Evolutionary conservation across 805 yeast species (phyloP), one percentile per base, ranked within the genome.

Genomic region (Candida sakaeoensis): DNA sequence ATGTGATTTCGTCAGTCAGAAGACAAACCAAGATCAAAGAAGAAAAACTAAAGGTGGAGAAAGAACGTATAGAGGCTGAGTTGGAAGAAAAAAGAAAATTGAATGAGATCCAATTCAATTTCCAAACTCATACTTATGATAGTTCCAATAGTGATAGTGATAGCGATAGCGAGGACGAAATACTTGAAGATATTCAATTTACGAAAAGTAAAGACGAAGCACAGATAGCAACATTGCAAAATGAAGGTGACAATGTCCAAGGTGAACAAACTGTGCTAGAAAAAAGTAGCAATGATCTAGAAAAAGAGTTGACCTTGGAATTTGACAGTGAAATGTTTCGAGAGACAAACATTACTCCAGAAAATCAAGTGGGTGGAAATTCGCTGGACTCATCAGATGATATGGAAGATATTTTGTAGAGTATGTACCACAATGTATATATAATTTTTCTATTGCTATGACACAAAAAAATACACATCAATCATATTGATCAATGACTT

Each of bases 401-500:
- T 17, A 40, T 40, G 42, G 42, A 40, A 35, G 30, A 24, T 15
- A 21, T 36, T 27, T 4, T 35, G 15, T 23, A 32, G 8, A 19
- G 26, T 31, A 14, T 17, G 14, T 15, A 29, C 21, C 21, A 9
- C 21, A 15, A 29, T 9, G 33, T 29, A 14, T 14, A 29, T 10
- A 16, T 29, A 14, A 14, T 29, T 29, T 14, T 29, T 14, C 21
- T 17, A 14, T 15, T 17, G 18, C 21, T 29, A 32, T 23, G 21
- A 16, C 29, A 33, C 37, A 33, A 24, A 35, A 35, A 25, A 35
- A 25, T n/a, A 21, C 19, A 29, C 8, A 29, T 14, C 32, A 15
- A 5, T 15, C 32, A 12, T 14, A 15, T 26, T 26, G 23, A 15
- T 26, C 18, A 15, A 83, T 83, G 90, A 78, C 87, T 8, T 66